Evolutionary conservation across 768 basidiomycete genomes (phyloP).

Genomic region (Boletus eberwhitei): DNA sequence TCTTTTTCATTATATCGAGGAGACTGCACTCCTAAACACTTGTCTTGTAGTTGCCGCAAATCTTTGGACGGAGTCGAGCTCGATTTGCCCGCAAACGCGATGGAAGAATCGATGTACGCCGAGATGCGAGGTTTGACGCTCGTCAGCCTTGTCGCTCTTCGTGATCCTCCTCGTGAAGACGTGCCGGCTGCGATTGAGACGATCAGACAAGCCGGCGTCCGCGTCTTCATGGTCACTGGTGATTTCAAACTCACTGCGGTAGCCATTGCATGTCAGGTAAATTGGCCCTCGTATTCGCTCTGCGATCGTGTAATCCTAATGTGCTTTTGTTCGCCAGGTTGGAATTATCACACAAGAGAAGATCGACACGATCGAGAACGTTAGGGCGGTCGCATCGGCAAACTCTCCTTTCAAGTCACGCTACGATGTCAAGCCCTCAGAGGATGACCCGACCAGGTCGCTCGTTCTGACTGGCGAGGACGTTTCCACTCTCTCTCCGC

Average conservation of each 20-base stretch:
- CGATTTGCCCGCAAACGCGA: constrained; percentile 19
- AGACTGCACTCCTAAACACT: not conserved
- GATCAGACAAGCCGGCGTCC: constrained; percentile 49
- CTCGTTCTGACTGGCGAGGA: constrained; percentile 47
- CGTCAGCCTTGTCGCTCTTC: constrained; percentile 51
- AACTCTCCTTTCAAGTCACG: constrained; percentile 14
- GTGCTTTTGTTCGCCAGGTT: constrained; percentile 27
- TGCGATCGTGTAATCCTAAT: not conserved
- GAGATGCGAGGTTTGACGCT: constrained; percentile 41
- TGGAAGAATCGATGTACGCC: constrained; percentile 39
- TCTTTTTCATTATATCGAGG: not conserved
- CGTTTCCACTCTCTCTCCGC: constrained; percentile 32
- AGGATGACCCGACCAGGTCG: constrained; percentile 36
- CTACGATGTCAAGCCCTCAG: constrained; percentile 33
- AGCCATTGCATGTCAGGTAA: constrained; percentile 47
- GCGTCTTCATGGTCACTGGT: constrained; percentile 57
- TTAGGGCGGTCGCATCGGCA: constrained; percentile 18
- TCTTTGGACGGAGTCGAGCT: constrained; percentile 19
- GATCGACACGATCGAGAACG: constrained; percentile 33
- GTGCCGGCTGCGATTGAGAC: constrained; percentile 44
- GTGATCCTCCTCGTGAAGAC: constrained; percentile 56
- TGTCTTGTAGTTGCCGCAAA: constrained; percentile 29
- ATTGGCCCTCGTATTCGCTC: constrained; percentile 1
- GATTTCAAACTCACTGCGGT: constrained; percentile 53
- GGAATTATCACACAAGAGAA: constrained; percentile 41